Base-by-base conservation (phyloP, 495 filamentous ascomycete species). In the Aspergillus steynii region DNA sequence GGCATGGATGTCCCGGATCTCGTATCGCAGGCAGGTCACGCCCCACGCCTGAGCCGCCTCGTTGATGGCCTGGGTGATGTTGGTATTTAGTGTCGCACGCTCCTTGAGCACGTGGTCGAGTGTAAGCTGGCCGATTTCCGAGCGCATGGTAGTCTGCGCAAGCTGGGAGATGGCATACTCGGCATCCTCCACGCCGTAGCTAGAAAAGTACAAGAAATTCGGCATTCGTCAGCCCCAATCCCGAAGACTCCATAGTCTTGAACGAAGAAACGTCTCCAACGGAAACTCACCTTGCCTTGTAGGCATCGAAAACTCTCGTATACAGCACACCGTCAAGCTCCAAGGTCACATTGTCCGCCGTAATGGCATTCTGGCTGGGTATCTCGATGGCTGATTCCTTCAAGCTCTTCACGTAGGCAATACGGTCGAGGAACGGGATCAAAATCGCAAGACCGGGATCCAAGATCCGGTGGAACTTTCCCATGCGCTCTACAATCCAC, bases 401-500 rank as follows among this genome's bases (percentile, higher is more conserved):
- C 75, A 99, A 80, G 64, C 88, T 93, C 83, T 96, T 97, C 60
- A 99, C 96, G 72, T 99, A 99, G 63, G 95, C 89, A 71, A 99
- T 97, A 52, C 93, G 91, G 72, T 99, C 95, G 71, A 99, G 65
- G 65, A 99, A 91, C 1, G 95, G 95, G 32, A 95, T 82, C 62
- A 99, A 77, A 65, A 99, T 85, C 5, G 96, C 92, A 46, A 99
- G 78, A 57, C 95, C 95, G 0, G 95, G 95, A 62, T 97, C 83
- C 53, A 99, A 76, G 64, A 98, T 97, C 28, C 92, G 83, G 77
- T 91, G 85, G 80, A 95, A 99, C 71, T 93, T 94, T 53, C 95
- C 95, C 95, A 99, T 99, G 62, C 95, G 91, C 79, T 99, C 96
- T 46, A 99, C 95, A 60, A 99, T 92, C 96, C 96, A 99, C 79